These are phyloP conservation scores for Diaporthe sp. DNA, from an alignment of 2,329 filamentous ascomycete genomes.

Conservation along the genomic window DNA sequence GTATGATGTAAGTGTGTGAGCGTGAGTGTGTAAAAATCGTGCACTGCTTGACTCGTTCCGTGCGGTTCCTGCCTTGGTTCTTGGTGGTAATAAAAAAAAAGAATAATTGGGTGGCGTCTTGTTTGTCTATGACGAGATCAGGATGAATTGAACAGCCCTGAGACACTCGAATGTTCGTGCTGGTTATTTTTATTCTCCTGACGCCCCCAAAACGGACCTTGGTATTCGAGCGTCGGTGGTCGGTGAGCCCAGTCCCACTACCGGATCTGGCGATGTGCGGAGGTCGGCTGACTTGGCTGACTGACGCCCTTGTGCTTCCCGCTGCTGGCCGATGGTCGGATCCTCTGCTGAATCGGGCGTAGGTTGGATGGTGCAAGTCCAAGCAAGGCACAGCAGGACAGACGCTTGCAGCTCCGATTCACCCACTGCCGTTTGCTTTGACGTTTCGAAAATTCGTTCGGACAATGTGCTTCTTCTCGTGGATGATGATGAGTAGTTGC, in stretches of 20 bases:
- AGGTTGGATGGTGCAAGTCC: neutral
- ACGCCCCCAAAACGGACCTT: constrained; percentile 7
- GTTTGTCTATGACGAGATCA: neutral
- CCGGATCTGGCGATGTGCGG: constrained; percentile 32
- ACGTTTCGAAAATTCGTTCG: neutral
- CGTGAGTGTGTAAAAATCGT: neutral
- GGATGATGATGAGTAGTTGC: neutral
- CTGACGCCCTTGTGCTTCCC: constrained; percentile 21
- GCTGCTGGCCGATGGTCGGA: constrained; percentile 32
- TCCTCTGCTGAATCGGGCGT: constrained; percentile 11
- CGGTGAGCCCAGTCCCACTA: constrained; percentile 21
- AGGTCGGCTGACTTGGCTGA: constrained; percentile 25
- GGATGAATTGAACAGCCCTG: neutral
- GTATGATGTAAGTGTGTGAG: too few relatives aligned
- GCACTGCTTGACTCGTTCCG: constrained; percentile 14
- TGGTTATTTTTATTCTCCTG: constrained; percentile 5
- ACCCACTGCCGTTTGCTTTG: constrained; percentile 17
- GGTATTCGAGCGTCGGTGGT: neutral
- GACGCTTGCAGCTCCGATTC: constrained; percentile 12
- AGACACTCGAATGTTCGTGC: neutral
- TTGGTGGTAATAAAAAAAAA: neutral
- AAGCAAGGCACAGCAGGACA: neutral
- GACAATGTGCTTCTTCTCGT: neutral
- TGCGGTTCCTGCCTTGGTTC: neutral
- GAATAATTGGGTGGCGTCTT: neutral